Base-by-base conservation (phyloP, 2,329 filamentous ascomycete genomes). In the Aspergillus hortae region DNA sequence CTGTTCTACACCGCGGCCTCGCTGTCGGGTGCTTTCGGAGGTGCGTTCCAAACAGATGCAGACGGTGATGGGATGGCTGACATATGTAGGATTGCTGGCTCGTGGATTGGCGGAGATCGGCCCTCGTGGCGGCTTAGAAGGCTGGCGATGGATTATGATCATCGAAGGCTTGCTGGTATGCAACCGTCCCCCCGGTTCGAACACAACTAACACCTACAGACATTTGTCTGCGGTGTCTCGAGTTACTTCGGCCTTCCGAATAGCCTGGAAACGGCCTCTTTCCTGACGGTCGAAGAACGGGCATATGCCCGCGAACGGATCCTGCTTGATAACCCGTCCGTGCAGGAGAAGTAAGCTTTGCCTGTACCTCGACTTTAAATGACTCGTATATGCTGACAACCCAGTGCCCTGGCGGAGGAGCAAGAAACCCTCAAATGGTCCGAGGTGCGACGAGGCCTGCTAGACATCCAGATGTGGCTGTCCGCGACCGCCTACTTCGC, bases 1-100 rank as follows among this genome's bases (percentile, higher is more conserved):
- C 71, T 88, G 5, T 87, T 88, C 61, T 88, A 87, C 63, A 86
- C 83, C 0, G 83, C 84, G 1, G 83, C 84, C 0, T 85, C 83
- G 1, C 68, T 88, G 4, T 85, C 82, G 0, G 83, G 84, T 2
- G 83, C 83, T 1, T 87, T 86, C 62, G 83, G 83, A 25, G 84
- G 79, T 70, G 60, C 41, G 53, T 36, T 1, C n/a, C 5, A 44
- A 19, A 10, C 15, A 19, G 17, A 17, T 25, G 12, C 32, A 42
- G 12, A 43, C 12, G 14, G 4, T 10, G 38, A 12, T 12, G 4
- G 5, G 15, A 1, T 41, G 2, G 10, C 35, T 38, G 15, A 23
- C 12, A 17, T 23, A 7, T 21, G 2, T 54, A 67, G 76, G 81
- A 5, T 74, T 87, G 0, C 72, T 87, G 6, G 84, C 84, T 6